Percentiles rank a stretch among this genome's conserved stretches.
phyloP scores from a whole-genome alignment of 1,139 yeast genomes.

The Tardiomyces blankii region DNA sequence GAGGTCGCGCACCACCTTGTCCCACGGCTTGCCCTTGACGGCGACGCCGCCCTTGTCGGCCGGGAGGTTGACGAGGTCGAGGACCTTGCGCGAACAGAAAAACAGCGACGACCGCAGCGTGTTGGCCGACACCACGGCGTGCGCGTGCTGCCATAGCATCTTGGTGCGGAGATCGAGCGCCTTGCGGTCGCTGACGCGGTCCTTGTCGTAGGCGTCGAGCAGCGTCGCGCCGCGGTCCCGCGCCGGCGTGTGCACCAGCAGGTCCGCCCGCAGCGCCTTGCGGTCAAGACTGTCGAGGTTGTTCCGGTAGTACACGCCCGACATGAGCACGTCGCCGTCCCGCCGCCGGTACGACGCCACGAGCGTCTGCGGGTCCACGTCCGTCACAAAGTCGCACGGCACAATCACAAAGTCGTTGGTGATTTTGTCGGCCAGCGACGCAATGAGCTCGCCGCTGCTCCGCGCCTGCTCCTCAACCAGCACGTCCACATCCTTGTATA shows the following conservation, averaged over 20 bases:
- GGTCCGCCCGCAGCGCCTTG: conserved; percentile 54
- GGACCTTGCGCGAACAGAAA: conserved; percentile 53
- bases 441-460: conserved; percentile 50
- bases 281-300: conserved; percentile 65
- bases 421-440: conserved; percentile 35
- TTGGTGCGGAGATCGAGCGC: conserved; percentile 71
- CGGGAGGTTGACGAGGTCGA: conserved; percentile 30
- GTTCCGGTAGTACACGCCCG: conserved; percentile 59
- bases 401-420: conserved; percentile 56
- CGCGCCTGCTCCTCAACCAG: not conserved
- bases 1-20: conserved; percentile 70
- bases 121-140: conserved; percentile 62
- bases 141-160: conserved; percentile 82
- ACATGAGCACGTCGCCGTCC: conserved; percentile 50
- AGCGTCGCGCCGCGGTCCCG: conserved; percentile 39
- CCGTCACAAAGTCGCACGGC: conserved; percentile 91
- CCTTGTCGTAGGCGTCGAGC: conserved; percentile 59
- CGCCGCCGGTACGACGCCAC: conserved; percentile 75
- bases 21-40: conserved; percentile 37
- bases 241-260: conserved; percentile 32
- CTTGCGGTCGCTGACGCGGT: conserved; percentile 56
- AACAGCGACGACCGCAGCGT: conserved; percentile 70
- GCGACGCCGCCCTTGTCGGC: conserved; percentile 12
- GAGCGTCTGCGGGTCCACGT: conserved; percentile 80
- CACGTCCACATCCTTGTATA: not conserved